Percentiles rank a stretch among this genome's conserved stretches.
Evolutionary conservation across 31 red algal species (phyloP).

Genomic region (Endocladia muricata): DNA sequence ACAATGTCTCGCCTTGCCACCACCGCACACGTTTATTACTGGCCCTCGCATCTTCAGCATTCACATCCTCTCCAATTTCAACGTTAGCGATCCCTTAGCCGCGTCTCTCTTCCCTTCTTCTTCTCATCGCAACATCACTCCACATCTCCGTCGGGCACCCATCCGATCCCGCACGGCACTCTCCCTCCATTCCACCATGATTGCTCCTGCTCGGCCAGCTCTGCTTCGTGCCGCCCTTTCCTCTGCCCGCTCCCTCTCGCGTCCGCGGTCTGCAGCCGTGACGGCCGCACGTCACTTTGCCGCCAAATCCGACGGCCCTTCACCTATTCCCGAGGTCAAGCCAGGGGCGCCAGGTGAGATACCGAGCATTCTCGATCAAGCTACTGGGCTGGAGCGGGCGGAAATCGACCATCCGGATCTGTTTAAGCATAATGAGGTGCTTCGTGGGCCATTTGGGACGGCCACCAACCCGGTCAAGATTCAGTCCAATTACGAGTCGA

Average conservation of each 20-base stretch:
- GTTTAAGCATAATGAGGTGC: constrained; percentile 90
- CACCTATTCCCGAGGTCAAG: constrained; percentile 43
- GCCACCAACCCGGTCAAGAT: constrained; percentile 74
- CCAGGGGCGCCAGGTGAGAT: constrained; percentile 38
- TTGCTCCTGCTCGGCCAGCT: background rate
- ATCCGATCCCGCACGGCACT: background rate
- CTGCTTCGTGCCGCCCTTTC: background rate
- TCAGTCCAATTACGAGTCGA: constrained; percentile 75
- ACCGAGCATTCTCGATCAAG: constrained; percentile 68
- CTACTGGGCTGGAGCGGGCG: constrained; percentile 65
- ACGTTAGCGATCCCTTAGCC: background rate
- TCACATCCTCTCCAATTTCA: too few relatives aligned
- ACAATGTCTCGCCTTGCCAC: too few relatives aligned
- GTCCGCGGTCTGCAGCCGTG: too few relatives aligned
- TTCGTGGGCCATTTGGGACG: constrained; percentile 88
- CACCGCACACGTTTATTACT: too few relatives aligned
- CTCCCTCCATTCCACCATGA: background rate
- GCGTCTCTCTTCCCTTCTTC: background rate
- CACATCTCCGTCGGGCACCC: background rate
- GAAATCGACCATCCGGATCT: constrained; percentile 90
- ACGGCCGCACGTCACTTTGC: background rate
- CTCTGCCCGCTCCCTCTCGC: background rate
- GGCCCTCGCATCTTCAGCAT: too few relatives aligned
- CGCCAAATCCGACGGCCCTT: constrained; percentile 29
- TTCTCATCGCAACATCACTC: background rate